Base-by-base conservation (phyloP, 140 eudicot genomes). In the Cichorium intybus region DNA sequence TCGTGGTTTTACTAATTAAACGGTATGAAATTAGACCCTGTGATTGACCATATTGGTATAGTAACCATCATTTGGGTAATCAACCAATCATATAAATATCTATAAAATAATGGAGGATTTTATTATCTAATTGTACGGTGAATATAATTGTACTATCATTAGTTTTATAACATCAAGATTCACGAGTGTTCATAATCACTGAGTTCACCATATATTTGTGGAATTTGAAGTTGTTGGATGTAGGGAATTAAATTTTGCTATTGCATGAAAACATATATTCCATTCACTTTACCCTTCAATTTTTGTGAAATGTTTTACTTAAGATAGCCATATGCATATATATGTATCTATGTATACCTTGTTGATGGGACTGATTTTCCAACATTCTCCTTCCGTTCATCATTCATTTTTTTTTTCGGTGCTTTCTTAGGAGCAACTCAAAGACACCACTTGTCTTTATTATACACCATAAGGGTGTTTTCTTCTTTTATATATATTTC, bases 331-430 rank as follows among this genome's bases (percentile, higher is more conserved):
- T 28, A 59, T 66, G 22, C 69, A 50, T 56, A n/a, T n/a, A n/a
- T 15, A 11, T 43, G n/a, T 56, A 56, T 56, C 17, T 24, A 56
- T 66, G 66, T 66, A 66, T 59, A 58, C 69, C 74, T 66, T 58
- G 29, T 28, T 74, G 74, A 66, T 67, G 69, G 64, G 74, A 75
- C 68, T 75, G 75, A 75, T 58, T 66, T 67, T 50, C 79, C 79
- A 75, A 75, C 75, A 75, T 75, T 75, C 79, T 74, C 56, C 74
- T 74, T 74, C 69, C 66, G 63, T 74, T 74, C 74, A 74, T 58
- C 79, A 74, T 58, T 75, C 75, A 53, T 68, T 75, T 50, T 68
- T 75, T 68, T 56, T 64, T 60, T 50, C 69, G 35, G 47, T 58
- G 74, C 28, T 66, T 66, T 57, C 79, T 66, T 74, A 59, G 58